Percentiles rank a stretch among this genome's conserved stretches.
Evolutionary conservation across 1,139 yeast species (phyloP).

Genomic region (Saccharomyces hybrid): DNA sequence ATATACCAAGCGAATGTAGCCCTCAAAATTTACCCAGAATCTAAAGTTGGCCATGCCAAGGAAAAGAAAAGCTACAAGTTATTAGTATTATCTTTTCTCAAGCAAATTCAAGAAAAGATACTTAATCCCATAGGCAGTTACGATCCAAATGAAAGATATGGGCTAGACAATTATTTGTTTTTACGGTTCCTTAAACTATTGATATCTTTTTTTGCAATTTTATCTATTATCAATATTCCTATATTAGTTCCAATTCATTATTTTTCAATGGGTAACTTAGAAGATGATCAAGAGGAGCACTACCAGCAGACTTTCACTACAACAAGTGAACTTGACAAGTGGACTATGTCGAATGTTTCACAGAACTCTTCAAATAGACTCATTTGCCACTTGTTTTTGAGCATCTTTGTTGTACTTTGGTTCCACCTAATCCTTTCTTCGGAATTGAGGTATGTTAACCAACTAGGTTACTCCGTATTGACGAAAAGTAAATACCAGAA

Average conservation of each 20-base stretch:
- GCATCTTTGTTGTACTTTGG: slow-evolving; percentile 42
- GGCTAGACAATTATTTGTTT: slow-evolving; percentile 61
- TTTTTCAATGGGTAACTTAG: slow-evolving; percentile 34
- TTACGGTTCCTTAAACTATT: slow-evolving; percentile 46
- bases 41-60: background rate
- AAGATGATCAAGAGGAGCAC: slow-evolving; percentile 27
- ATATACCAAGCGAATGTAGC: slow-evolving; percentile 52
- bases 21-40: slow-evolving; percentile 32
- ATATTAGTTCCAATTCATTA: slow-evolving; percentile 51
- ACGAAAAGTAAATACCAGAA: slow-evolving; percentile 30
- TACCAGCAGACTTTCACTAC: slow-evolving; percentile 14
- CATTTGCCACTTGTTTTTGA: slow-evolving; percentile 48
- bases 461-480: slow-evolving; percentile 32
- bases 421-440: slow-evolving; percentile 46
- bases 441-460: slow-evolving; percentile 41
- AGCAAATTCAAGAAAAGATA: background rate
- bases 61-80: too few relatives aligned
- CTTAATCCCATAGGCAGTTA: background rate
- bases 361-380: slow-evolving; percentile 39
- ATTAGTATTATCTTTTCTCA: background rate
- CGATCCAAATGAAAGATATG: slow-evolving; percentile 23
- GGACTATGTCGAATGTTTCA: slow-evolving; percentile 57
- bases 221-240: slow-evolving; percentile 46
- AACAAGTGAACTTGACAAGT: slow-evolving; percentile 40
- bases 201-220: slow-evolving; percentile 40